These are phyloP conservation scores for Lathyrus oleraceus DNA, from an alignment of 306 rosid genomes.

Conservation along the genomic window DNA sequence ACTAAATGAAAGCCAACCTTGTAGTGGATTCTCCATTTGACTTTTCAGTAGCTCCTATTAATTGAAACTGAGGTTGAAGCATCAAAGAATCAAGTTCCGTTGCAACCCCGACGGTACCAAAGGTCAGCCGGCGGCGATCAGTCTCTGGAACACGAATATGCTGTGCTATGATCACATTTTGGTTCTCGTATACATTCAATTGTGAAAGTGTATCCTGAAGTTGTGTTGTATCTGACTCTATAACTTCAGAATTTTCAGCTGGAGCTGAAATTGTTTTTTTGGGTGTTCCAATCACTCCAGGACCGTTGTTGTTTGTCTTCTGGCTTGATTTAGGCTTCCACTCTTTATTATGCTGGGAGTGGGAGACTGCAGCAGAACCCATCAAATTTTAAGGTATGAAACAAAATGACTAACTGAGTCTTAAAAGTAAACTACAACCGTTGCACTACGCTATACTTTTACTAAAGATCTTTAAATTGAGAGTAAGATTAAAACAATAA, in stretches of 20 bases:
- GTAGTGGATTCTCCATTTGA: constrained; percentile 50
- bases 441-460: constrained; percentile 3
- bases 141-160: constrained; percentile 85
- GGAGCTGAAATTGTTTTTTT: constrained; percentile 60
- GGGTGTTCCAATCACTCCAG: constrained; percentile 88
- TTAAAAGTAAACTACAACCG: background rate
- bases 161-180: constrained; percentile 87
- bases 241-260: constrained; percentile 50
- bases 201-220: constrained; percentile 64
- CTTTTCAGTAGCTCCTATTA: constrained; percentile 53
- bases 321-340: constrained; percentile 97
- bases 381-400: constrained; percentile 34
- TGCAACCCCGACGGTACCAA: constrained; percentile 91
- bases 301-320: constrained; percentile 57
- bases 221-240: constrained; percentile 55
- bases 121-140: constrained; percentile 78
- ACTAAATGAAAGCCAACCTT: constrained; percentile 54
- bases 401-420: background rate
- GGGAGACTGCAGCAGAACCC: constrained; percentile 67
- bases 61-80: constrained; percentile 48
- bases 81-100: constrained; percentile 57
- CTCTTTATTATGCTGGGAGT: constrained; percentile 81
- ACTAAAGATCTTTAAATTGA: background rate
- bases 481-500: constrained; percentile 17
- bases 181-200: constrained; percentile 58